Evolutionary conservation across 441 rosid species (phyloP).

Genomic region (Adansonia gregorii): DNA sequence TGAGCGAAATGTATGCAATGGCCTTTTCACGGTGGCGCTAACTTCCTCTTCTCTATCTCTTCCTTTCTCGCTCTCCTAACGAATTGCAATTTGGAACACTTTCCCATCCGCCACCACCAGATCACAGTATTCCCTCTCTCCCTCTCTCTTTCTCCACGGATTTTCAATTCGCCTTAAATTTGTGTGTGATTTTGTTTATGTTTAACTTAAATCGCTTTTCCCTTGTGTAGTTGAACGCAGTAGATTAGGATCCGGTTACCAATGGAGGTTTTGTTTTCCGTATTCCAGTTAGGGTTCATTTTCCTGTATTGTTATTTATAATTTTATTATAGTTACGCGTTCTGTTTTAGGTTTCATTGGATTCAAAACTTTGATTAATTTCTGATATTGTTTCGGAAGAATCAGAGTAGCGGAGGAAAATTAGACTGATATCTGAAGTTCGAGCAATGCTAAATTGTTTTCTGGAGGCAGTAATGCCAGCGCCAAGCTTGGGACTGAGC

Average conservation of each 20-base stretch:
- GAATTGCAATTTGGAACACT: constrained; percentile 37
- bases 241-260: constrained; percentile 29
- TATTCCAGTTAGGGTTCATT: constrained; percentile 63
- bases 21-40: no score
- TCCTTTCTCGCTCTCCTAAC: constrained; percentile 58
- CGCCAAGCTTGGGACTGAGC: constrained; percentile 66
- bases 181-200: neutral
- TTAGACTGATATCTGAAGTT: constrained; percentile 78
- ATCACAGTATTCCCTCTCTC: constrained; percentile 37
- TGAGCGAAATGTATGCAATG: no score
- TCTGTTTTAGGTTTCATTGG: constrained; percentile 14
- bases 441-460: constrained; percentile 59
- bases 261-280: constrained; percentile 41
- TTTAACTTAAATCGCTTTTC: neutral
- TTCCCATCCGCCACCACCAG: constrained; percentile 30
- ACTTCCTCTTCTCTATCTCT: constrained; percentile 55
- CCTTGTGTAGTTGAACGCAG: constrained; percentile 32
- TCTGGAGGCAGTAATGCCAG: constrained; percentile 80
- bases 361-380: neutral
- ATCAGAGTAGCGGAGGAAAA: constrained; percentile 65
- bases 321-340: neutral
- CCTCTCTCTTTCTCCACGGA: neutral
- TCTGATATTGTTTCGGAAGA: constrained; percentile 24
- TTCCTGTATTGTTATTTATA: neutral
- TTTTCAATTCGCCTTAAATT: neutral